These are phyloP conservation scores for Aspergillus baeticus DNA, from an alignment of 495 filamentous ascomycete genomes.

Conservation along the genomic window DNA sequence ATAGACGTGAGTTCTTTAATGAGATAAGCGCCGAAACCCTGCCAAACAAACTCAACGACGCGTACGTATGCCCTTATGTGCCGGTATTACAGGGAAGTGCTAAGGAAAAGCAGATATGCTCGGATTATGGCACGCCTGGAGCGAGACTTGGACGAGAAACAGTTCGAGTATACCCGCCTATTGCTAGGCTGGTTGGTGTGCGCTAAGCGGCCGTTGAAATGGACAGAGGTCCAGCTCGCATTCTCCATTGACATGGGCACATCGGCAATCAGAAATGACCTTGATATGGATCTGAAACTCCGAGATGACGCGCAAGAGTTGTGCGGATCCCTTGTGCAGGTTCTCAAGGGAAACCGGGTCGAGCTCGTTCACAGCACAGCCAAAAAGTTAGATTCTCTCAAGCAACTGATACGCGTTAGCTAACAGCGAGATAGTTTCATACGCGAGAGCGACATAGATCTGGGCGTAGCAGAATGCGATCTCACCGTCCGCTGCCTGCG, in stretches of 20 bases:
- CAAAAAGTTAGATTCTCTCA: neutral
- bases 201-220: slow-evolving; percentile 11
- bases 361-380: slow-evolving; percentile 16
- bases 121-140: slow-evolving; percentile 11
- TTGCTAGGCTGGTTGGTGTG: slow-evolving; percentile 12
- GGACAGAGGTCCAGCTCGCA: slow-evolving; percentile 8
- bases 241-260: neutral
- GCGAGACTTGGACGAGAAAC: neutral
- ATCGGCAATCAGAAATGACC: neutral
- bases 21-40: neutral
- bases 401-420: neutral
- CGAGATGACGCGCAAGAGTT: slow-evolving; percentile 2
- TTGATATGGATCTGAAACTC: neutral
- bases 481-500: slow-evolving; percentile 12
- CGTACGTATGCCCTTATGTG: neutral
- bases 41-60: neutral
- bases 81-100: neutral
- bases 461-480: slow-evolving; percentile 7
- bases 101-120: neutral
- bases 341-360: slow-evolving; percentile 9
- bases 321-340: slow-evolving; percentile 11
- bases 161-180: slow-evolving; percentile 4
- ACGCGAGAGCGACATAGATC: neutral
- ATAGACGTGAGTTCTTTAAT: neutral
- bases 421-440: slow-evolving; percentile 1